Percentiles rank a stretch among this genome's conserved stretches.
phyloP scores from a whole-genome alignment of 2,329 filamentous ascomycete genomes.

The Trematosphaeria pertusa region DNA sequence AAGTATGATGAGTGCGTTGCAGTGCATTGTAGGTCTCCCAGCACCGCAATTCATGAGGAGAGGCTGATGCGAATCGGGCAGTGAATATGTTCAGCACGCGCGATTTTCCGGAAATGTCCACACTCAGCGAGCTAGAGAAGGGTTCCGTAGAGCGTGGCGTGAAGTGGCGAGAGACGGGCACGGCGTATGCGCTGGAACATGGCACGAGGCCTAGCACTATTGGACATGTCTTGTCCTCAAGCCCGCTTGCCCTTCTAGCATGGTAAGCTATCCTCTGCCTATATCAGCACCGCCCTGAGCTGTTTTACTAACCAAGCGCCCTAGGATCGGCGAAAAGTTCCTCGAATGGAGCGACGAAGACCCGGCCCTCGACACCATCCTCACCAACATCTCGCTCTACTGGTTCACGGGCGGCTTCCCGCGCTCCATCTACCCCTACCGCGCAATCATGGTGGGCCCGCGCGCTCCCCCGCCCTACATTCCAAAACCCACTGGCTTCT shows the following conservation, averaged over 20 bases:
- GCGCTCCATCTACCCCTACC: constrained; percentile 60
- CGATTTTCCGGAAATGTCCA: constrained; percentile 21
- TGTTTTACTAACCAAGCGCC: constrained; percentile 7
- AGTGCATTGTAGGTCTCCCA: constrained; percentile 31
- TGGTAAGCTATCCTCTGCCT: constrained; percentile 48
- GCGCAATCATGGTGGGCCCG: constrained; percentile 26
- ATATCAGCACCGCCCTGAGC: no score
- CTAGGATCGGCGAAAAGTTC: constrained; percentile 64
- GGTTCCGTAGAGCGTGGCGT: constrained; percentile 14
- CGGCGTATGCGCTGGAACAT: constrained; percentile 62
- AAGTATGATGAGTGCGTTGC: constrained; percentile 57
- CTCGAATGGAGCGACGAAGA: constrained; percentile 60
- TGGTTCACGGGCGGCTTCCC: constrained; percentile 62
- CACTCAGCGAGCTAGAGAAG: constrained; percentile 26
- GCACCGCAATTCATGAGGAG: not conserved
- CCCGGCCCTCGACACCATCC: constrained; percentile 52
- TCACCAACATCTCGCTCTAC: constrained; percentile 62
- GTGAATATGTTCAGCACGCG: constrained; percentile 33
- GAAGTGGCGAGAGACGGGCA: constrained; percentile 51
- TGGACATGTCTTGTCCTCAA: constrained; percentile 61
- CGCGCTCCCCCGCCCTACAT: constrained; percentile 2
- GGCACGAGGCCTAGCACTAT: constrained; percentile 64
- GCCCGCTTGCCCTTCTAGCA: constrained; percentile 63
- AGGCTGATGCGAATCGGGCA: constrained; percentile 12
- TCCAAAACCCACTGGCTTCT: constrained; percentile 53